Conservation (phyloP, 176 grass and related monocot genomes). For the Carex pumila region DNA sequence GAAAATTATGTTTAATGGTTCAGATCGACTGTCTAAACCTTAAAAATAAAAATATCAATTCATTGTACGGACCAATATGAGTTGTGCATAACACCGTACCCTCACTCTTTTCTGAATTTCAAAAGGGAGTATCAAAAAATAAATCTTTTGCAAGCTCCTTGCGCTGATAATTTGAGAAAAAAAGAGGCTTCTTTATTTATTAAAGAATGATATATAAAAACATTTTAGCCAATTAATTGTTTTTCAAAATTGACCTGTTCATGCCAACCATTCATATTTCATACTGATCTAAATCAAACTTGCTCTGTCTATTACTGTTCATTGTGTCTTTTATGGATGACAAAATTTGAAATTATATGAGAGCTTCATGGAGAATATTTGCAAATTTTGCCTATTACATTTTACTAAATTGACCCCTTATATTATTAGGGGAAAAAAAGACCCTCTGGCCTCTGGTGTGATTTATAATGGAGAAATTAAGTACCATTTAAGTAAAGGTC, state of each 20-base stretch:
- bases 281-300: background rate
- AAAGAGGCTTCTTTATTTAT: background rate
- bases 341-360: background rate
- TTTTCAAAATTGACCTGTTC: background rate
- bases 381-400: no score
- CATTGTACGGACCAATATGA: no score
- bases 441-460: background rate
- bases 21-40: no score
- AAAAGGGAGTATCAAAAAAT: background rate
- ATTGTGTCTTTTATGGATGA: background rate
- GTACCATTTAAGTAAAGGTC: constrained; percentile 2
- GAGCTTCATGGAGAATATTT: background rate
- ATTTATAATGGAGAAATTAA: constrained; percentile 15
- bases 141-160: background rate
- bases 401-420: no score
- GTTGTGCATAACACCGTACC: no score
- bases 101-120: background rate
- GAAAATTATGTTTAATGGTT: no score
- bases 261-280: background rate
- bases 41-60: no score
- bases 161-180: background rate
- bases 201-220: background rate
- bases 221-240: background rate
- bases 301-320: background rate
- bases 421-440: background rate